Evolutionary conservation across 768 basidiomycete species (phyloP).

Genomic region (Termitomyces sp.): DNA sequence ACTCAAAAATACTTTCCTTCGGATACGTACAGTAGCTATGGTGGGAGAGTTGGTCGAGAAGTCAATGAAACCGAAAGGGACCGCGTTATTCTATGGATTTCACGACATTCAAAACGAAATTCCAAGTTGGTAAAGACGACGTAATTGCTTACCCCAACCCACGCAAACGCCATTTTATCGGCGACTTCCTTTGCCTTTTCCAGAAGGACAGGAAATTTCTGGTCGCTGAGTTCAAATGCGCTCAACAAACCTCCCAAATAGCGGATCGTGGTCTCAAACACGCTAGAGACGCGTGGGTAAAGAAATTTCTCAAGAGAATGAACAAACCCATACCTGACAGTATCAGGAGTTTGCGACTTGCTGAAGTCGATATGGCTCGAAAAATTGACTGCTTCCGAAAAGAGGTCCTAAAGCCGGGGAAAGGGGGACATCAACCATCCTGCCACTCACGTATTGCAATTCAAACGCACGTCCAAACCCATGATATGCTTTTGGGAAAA

Average conservation of each 20-base stretch:
- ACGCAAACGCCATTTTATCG: slow-evolving; percentile 61
- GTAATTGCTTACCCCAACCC: slow-evolving; percentile 44
- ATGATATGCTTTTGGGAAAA: slow-evolving; percentile 45
- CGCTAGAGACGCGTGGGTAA: slow-evolving; percentile 27
- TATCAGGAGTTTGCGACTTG: slow-evolving; percentile 13
- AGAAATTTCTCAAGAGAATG: not conserved
- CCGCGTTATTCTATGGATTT: slow-evolving; percentile 32
- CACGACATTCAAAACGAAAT: slow-evolving; percentile 5
- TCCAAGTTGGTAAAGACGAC: not conserved
- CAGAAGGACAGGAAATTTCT: slow-evolving; percentile 46
- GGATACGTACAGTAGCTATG: slow-evolving; percentile 20
- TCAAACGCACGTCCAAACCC: slow-evolving; percentile 42
- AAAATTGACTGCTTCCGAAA: slow-evolving; percentile 53
- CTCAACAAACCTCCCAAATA: slow-evolving; percentile 65
- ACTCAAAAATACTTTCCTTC: not conserved
- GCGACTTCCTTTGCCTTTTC: slow-evolving; percentile 61
- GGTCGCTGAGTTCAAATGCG: slow-evolving; percentile 64
- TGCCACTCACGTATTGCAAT: not conserved
- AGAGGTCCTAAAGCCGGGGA: slow-evolving; percentile 39
- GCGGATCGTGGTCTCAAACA: slow-evolving; percentile 79
- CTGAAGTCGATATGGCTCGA: slow-evolving; percentile 50
- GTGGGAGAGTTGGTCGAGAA: slow-evolving; percentile 43
- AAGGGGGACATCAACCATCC: not conserved
- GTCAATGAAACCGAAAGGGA: slow-evolving; percentile 40
- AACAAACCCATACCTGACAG: not conserved